Conservation (phyloP, 192 early-diverging fungal species). For the Coemansia sp. region DNA sequence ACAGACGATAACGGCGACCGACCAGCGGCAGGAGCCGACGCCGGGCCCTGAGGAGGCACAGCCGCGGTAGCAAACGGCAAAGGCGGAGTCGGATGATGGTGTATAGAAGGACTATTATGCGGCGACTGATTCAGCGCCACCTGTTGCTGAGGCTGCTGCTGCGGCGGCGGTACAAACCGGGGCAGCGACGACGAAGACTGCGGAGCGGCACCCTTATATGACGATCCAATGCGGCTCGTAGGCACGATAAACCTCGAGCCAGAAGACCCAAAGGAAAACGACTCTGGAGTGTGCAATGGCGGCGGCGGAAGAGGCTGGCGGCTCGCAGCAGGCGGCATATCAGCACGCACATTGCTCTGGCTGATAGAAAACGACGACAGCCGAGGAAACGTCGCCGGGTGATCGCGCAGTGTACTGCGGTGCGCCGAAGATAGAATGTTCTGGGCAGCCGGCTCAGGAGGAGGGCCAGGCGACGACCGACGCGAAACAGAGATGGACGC, state of each 20-base stretch:
- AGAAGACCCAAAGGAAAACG: not conserved
- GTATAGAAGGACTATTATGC: slow-evolving; percentile 3
- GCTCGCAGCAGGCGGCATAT: slow-evolving; percentile 3
- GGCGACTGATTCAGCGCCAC: not conserved
- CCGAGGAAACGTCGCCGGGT: slow-evolving; percentile 38
- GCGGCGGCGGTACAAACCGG: not conserved
- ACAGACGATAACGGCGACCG: slow-evolving; percentile 12
- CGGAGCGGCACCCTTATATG: slow-evolving; percentile 9
- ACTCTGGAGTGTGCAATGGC: not conserved
- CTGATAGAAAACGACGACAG: slow-evolving; percentile 52
- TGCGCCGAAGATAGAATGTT: not conserved
- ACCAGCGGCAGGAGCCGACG: not conserved
- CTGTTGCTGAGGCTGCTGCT: slow-evolving; percentile 12
- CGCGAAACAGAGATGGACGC: slow-evolving; percentile 6
- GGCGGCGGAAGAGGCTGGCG: slow-evolving; percentile 10
- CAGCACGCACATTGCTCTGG: slow-evolving; percentile 49
- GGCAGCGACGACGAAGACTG: not conserved
- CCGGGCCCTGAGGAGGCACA: not conserved
- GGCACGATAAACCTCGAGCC: slow-evolving; percentile 36
- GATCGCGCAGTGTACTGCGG: slow-evolving; percentile 15
- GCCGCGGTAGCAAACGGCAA: slow-evolving; percentile 7
- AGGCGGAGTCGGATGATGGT: slow-evolving; percentile 1
- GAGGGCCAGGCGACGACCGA: slow-evolving; percentile 22
- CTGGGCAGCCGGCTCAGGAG: not conserved
- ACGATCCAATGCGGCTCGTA: slow-evolving; percentile 18